Percentiles rank a stretch among this genome's conserved stretches.
These are phyloP conservation scores for Magnaporthiopsis incrustans DNA, from an alignment of 2,329 filamentous ascomycete species.

Conservation along the genomic window DNA sequence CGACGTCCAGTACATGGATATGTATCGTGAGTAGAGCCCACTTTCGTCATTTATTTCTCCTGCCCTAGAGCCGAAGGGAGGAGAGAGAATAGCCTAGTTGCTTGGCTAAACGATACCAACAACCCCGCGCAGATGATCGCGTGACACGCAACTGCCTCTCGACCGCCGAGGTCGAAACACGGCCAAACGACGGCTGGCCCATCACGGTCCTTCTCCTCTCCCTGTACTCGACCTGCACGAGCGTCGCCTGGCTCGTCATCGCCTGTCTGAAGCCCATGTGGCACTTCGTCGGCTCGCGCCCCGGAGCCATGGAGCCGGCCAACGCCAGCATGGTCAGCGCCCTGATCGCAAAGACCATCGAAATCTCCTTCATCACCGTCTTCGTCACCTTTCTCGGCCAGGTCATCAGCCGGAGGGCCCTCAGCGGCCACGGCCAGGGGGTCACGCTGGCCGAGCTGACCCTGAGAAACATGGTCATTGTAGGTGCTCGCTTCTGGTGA, in stretches of 20 bases:
- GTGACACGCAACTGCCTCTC: slow-evolving; percentile 1
- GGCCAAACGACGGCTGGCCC: not conserved
- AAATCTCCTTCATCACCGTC: slow-evolving; percentile 7
- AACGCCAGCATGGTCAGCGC: slow-evolving; percentile 4
- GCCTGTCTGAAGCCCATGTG: slow-evolving; percentile 2
- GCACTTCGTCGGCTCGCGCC: not conserved
- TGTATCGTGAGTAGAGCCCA: not conserved
- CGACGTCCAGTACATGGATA: not conserved
- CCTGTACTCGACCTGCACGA: slow-evolving; percentile 6
- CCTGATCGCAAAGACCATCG: slow-evolving; percentile 8
- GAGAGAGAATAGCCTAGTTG: too few species aligned
- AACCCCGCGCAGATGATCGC: not conserved
- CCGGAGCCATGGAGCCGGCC: not conserved
- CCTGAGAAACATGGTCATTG: slow-evolving; percentile 67
- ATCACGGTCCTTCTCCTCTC: slow-evolving; percentile 5
- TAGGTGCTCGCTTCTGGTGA: slow-evolving; percentile 15
- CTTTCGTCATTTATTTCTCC: too few species aligned
- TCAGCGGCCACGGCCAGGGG: slow-evolving; percentile 51
- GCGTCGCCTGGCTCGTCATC: slow-evolving; percentile 5
- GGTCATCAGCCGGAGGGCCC: slow-evolving; percentile 60
- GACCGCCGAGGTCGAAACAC: not conserved
- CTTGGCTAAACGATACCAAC: too few species aligned
- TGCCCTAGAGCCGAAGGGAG: too few species aligned
- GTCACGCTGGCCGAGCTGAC: slow-evolving; percentile 69
- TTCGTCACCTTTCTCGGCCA: slow-evolving; percentile 31